phyloP scores from a whole-genome alignment of 1,284 basidiomycete genomes.

The Microbotryum silenes-acaulis region DNA sequence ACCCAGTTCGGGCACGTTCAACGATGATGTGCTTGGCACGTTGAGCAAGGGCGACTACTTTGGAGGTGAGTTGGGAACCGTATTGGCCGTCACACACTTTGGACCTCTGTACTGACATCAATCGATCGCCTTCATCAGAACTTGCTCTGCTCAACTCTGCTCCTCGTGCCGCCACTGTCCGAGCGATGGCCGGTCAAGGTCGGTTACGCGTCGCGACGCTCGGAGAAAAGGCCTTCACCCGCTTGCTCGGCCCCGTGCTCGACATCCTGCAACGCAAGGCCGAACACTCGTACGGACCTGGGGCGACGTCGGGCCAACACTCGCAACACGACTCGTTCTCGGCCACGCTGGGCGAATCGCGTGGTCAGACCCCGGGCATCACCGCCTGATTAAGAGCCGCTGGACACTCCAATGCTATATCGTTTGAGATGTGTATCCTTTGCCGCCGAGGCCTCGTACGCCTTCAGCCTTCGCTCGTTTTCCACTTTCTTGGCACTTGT shows the following conservation, averaged over 20 bases:
- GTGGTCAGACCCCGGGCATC: no score
- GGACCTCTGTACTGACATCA: background rate
- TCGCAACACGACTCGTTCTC: no score
- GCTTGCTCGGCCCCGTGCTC: constrained; percentile 79
- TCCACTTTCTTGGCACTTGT: no score
- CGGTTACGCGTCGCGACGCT: constrained; percentile 85
- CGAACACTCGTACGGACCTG: constrained; percentile 25
- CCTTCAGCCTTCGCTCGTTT: no score
- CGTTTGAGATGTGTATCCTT: no score
- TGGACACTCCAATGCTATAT: no score
- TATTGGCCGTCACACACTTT: background rate
- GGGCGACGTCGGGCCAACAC: background rate
- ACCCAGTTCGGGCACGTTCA: constrained; percentile 45
- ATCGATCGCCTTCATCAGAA: constrained; percentile 49
- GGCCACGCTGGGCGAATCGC: no score
- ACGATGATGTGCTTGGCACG: constrained; percentile 63
- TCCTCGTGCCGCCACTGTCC: constrained; percentile 87
- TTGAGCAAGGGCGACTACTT: constrained; percentile 93
- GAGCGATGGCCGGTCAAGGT: constrained; percentile 51
- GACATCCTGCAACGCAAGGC: constrained; percentile 55
- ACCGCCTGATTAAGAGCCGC: no score
- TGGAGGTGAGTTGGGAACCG: constrained; percentile 59
- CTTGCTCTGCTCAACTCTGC: constrained; percentile 73
- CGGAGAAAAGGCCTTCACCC: constrained; percentile 87
- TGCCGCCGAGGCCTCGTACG: no score